Evolutionary conservation across 257 asterid species (phyloP).

Genomic region (Pogostemon cablin): DNA sequence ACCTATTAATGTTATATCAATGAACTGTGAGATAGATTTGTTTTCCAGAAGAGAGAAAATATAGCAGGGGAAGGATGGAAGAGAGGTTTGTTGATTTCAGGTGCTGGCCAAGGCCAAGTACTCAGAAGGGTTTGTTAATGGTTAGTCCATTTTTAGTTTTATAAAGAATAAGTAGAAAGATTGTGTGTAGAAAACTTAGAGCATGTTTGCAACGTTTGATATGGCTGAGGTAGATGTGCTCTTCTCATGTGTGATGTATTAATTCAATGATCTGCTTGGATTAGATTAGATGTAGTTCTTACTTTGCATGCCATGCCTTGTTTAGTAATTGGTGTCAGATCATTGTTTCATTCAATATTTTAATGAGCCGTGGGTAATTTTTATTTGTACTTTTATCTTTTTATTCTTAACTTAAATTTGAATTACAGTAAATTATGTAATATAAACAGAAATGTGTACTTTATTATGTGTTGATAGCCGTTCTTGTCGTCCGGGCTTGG

Average conservation of each 20-base stretch:
- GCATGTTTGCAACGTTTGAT: background rate
- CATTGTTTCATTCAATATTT: no score
- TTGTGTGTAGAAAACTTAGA: background rate
- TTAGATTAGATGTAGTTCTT: no score
- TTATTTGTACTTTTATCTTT: background rate
- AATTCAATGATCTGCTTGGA: no score
- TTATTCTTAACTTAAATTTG: background rate
- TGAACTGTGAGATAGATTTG: slow-evolving; percentile 1
- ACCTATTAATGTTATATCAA: background rate
- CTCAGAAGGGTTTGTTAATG: background rate
- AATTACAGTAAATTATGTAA: no score
- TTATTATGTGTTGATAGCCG: no score
- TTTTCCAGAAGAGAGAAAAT: background rate
- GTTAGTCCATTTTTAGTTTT: background rate
- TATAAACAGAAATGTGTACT: no score
- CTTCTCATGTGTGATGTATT: background rate
- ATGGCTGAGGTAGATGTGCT: no score
- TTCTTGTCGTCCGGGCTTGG: no score
- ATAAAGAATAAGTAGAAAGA: background rate
- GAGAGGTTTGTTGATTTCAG: background rate
- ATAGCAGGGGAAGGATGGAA: background rate
- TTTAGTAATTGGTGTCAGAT: no score
- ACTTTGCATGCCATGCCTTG: no score
- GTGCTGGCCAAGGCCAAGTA: background rate
- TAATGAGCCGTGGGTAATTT: background rate